Evolutionary conservation across 2,329 filamentous ascomycete species (phyloP).

Genomic region (Paracamarosporium sp.): DNA sequence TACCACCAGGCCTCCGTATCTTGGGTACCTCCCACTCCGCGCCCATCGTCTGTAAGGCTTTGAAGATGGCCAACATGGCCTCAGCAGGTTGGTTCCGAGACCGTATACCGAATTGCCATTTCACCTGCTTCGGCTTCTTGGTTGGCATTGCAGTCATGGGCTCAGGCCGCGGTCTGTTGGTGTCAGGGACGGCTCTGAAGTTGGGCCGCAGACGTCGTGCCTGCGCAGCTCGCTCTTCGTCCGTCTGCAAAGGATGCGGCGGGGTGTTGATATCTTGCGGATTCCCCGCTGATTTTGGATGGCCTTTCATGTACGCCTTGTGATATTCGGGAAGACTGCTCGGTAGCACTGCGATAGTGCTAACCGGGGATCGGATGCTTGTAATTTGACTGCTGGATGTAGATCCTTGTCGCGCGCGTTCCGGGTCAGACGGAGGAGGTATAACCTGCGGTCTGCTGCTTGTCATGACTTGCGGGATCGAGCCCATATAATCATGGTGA

Average conservation of each 20-base stretch:
- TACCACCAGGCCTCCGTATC: constrained; percentile 50
- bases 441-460: constrained; percentile 43
- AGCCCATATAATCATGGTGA: constrained; percentile 49
- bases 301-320: constrained; percentile 83
- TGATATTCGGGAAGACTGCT: constrained; percentile 92
- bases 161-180: constrained; percentile 58
- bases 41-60: constrained; percentile 84
- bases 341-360: constrained; percentile 89
- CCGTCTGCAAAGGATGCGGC: constrained; percentile 53
- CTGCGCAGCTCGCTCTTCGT: constrained; percentile 77
- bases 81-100: constrained; percentile 94
- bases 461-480: constrained; percentile 43
- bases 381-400: constrained; percentile 49
- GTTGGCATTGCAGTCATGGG: constrained; percentile 61
- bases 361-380: constrained; percentile 57
- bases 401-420: constrained; percentile 53
- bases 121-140: constrained; percentile 80
- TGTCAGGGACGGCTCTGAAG: constrained; percentile 72
- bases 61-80: constrained; percentile 93
- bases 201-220: constrained; percentile 85
- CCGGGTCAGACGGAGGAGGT: constrained; percentile 35
- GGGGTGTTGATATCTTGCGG: constrained; percentile 29
- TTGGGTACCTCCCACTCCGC: constrained; percentile 78
- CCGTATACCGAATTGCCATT: constrained; percentile 98
- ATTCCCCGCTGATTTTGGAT: constrained; percentile 43